Evolutionary conservation across 1,139 yeast genomes (phyloP).

Genomic region (Yamadazyma pseudoaaseri): DNA sequence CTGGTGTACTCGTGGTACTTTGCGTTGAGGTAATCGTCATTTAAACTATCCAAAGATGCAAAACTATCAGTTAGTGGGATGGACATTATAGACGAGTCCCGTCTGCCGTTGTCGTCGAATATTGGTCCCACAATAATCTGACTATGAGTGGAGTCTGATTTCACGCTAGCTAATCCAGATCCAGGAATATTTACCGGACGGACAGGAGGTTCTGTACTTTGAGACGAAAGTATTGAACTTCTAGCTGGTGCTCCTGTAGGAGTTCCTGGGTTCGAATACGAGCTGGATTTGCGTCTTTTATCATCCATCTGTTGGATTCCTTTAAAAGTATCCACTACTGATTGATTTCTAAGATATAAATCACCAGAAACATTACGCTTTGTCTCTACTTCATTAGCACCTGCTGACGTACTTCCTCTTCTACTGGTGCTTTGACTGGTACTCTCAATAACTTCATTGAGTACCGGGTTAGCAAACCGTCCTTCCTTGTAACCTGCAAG

Average conservation of each 20-base stretch:
- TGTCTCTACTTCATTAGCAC: slow-evolving; percentile 47
- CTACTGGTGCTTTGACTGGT: slow-evolving; percentile 25
- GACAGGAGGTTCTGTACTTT: slow-evolving; percentile 3
- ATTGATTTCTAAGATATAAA: slow-evolving; percentile 46
- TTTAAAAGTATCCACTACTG: slow-evolving; percentile 50
- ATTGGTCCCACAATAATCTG: slow-evolving; percentile 35
- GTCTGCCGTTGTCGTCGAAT: slow-evolving; percentile 14
- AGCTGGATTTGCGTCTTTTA: slow-evolving; percentile 41
- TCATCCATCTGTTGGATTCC: slow-evolving; percentile 50
- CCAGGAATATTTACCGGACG: slow-evolving; percentile 15
- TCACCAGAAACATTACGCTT: slow-evolving; percentile 57
- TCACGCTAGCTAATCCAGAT: not conserved
- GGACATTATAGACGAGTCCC: slow-evolving; percentile 42
- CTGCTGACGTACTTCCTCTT: slow-evolving; percentile 33
- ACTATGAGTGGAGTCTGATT: slow-evolving; percentile 3
- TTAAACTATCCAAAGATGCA: slow-evolving; percentile 73
- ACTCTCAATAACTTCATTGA: slow-evolving; percentile 39
- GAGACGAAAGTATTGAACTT: slow-evolving; percentile 18
- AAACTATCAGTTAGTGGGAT: slow-evolving; percentile 71
- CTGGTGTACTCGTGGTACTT: slow-evolving; percentile 35
- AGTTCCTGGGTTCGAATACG: slow-evolving; percentile 19
- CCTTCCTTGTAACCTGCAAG: slow-evolving; percentile 36
- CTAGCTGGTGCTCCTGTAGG: slow-evolving; percentile 15
- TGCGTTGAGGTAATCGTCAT: slow-evolving; percentile 51
- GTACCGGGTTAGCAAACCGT: slow-evolving; percentile 22